Conservation (phyloP, 805 yeast genomes). For the Suhomyces kilbournensis region DNA sequence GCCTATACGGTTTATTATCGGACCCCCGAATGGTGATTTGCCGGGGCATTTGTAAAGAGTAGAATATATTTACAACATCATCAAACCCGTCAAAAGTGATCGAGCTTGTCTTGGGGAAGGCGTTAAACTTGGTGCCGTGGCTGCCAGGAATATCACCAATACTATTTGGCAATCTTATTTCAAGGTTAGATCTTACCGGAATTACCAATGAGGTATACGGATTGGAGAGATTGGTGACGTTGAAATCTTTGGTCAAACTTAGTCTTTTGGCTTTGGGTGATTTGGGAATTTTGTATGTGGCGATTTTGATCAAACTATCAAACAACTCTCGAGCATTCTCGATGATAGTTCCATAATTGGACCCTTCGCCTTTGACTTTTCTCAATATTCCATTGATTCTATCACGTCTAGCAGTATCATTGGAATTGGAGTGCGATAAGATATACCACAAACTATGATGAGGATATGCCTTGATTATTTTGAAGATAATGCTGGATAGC, state of each 20-base stretch:
- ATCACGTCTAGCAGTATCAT: slow-evolving; percentile 27
- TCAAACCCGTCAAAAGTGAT: slow-evolving; percentile 62
- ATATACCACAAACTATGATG: slow-evolving; percentile 84
- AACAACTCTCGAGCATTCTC: slow-evolving; percentile 34
- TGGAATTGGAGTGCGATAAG: slow-evolving; percentile 65
- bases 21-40: slow-evolving; percentile 73
- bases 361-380: slow-evolving; percentile 11
- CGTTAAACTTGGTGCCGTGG: slow-evolving; percentile 37
- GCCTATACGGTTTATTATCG: slow-evolving; percentile 68
- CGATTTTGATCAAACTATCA: slow-evolving; percentile 42
- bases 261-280: slow-evolving; percentile 30
- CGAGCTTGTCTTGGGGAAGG: slow-evolving; percentile 44
- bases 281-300: slow-evolving; percentile 37
- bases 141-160: background rate
- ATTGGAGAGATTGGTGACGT: slow-evolving; percentile 27
- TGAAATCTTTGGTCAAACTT: slow-evolving; percentile 41
- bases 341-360: slow-evolving; percentile 14
- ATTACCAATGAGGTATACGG: slow-evolving; percentile 54
- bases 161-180: slow-evolving; percentile 57
- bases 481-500: slow-evolving; percentile 55
- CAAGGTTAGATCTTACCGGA: slow-evolving; percentile 71
- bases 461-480: slow-evolving; percentile 66
- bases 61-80: slow-evolving; percentile 63
- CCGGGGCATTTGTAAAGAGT: slow-evolving; percentile 85
- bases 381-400: slow-evolving; percentile 25